Evolutionary conservation across 73 alveolate species (phyloP).

Genomic region (Effrenium voratum): DNA sequence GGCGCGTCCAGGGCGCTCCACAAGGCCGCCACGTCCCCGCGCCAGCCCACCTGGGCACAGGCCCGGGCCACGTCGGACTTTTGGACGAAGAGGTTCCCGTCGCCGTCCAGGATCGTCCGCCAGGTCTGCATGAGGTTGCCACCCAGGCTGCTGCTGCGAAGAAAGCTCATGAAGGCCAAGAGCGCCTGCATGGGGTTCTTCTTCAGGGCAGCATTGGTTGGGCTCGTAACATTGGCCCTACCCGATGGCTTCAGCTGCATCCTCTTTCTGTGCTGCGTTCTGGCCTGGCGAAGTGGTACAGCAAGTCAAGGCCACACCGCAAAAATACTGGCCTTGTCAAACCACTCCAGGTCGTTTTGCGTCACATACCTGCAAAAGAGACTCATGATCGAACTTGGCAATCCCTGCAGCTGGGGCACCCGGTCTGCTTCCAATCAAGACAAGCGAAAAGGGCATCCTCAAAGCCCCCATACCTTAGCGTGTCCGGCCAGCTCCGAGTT

Average conservation of each 20-base stretch:
- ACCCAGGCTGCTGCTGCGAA: constrained; percentile 76
- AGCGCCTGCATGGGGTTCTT: constrained; percentile 77
- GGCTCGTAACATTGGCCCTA: background rate
- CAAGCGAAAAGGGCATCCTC: constrained; percentile 54
- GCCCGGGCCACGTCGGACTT: constrained; percentile 24
- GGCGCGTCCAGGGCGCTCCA: constrained; percentile 65
- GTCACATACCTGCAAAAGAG: constrained; percentile 43
- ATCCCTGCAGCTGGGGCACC: background rate
- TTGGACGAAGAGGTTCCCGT: constrained; percentile 49
- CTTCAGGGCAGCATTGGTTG: background rate
- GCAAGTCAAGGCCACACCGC: background rate
- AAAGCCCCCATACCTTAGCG: constrained; percentile 75
- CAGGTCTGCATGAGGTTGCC: constrained; percentile 71
- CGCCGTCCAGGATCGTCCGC: constrained; percentile 55
- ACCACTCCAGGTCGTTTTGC: constrained; percentile 37
- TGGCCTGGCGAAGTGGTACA: background rate
- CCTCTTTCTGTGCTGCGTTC: constrained; percentile 46
- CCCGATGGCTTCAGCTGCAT: constrained; percentile 39
- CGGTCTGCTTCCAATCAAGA: constrained; percentile 57
- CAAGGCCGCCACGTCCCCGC: constrained; percentile 50
- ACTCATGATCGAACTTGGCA: background rate
- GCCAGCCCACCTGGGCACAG: constrained; percentile 72
- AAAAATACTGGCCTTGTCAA: constrained; percentile 39
- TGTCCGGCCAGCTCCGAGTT: no score
- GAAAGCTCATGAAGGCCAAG: constrained; percentile 72